Evolutionary conservation across 1,284 basidiomycete species (phyloP), one percentile per base, ranked within the genome.

Genomic region (Fomitopsis betulina): DNA sequence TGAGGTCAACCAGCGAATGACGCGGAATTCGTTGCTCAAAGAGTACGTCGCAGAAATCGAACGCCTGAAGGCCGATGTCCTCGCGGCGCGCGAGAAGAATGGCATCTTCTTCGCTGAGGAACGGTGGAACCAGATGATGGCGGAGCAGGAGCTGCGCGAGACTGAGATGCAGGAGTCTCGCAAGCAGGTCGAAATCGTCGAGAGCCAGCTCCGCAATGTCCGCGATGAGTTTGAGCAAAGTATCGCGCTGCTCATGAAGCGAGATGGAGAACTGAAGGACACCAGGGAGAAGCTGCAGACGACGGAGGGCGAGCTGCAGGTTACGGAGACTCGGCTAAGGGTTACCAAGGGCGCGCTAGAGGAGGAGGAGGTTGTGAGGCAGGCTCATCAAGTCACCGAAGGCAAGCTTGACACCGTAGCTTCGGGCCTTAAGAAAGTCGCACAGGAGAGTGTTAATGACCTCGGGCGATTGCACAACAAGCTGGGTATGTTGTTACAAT

Each of bases 31-130:
- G 0, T 82, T 99, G 37, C 79, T 99, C 55, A 95, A 95, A 70
- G 96, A 99, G 72, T 98, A 98, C 69, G 83, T 98, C 37, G 84
- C 81, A n/a, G 96, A 99, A 72, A 98, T 99, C 53, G 94, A 96
- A 67, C 86, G 93, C 4, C 81, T 99, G 49, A 97, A 98, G 72
- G 85, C 87, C 1, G 96, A 99, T 65, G 79, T 99, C 33, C 76
- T 93, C 1, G 94, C 95, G 2, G 89, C 94, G 1, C 82, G 95
- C 49, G 94, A 96, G 72, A 96, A 96, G 81, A 95, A 96, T 68
- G 96, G 96, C 6, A 93, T 97, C 43, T 96, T 89, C 72, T 88
- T 98, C 70, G 89, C 92, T 2, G 87, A 93, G 63, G 94, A 96
- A 65, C 87, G 86, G 7, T 97, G 93, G 93, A 83, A 81, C 53